Conservation (phyloP, 1,139 yeast genomes). For the Debaryomyces robertsiae region DNA sequence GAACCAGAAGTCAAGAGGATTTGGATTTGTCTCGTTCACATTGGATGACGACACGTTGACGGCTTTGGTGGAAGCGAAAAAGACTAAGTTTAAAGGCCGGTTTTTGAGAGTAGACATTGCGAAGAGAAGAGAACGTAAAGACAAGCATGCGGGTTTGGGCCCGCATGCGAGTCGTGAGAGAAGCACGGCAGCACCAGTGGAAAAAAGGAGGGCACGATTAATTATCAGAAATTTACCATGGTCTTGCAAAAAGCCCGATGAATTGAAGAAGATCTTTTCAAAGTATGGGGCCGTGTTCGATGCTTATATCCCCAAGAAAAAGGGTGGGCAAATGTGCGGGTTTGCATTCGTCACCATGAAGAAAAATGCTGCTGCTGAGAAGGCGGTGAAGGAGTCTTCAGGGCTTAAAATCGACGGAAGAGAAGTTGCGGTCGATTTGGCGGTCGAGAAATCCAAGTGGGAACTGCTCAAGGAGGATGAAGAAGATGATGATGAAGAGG, state of each 20-base stretch:
- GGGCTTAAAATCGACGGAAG: slow-evolving; percentile 87
- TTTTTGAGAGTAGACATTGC: slow-evolving; percentile 83
- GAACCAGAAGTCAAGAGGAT: slow-evolving; percentile 79
- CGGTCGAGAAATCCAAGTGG: slow-evolving; percentile 88
- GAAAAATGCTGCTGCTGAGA: slow-evolving; percentile 73
- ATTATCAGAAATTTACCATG: slow-evolving; percentile 93
- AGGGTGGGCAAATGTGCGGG: slow-evolving; percentile 89
- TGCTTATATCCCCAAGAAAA: slow-evolving; percentile 85
- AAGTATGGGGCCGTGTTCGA: slow-evolving; percentile 87
- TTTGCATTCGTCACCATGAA: slow-evolving; percentile 95
- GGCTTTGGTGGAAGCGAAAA: slow-evolving; percentile 73
- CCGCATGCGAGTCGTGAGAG: slow-evolving; percentile 20
- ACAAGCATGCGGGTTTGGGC: slow-evolving; percentile 18
- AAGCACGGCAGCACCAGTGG: slow-evolving; percentile 39
- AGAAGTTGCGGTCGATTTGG: slow-evolving; percentile 92
- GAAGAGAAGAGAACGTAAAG: slow-evolving; percentile 84
- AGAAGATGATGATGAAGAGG: slow-evolving; percentile 40
- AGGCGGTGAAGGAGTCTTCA: slow-evolving; percentile 71
- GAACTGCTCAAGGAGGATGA: slow-evolving; percentile 44
- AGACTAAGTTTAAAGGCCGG: slow-evolving; percentile 64
- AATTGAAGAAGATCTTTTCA: slow-evolving; percentile 67
- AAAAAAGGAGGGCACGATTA: slow-evolving; percentile 77
- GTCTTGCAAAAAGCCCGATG: slow-evolving; percentile 83
- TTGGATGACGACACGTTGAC: slow-evolving; percentile 79
- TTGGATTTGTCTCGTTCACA: slow-evolving; percentile 92